Percentiles rank a stretch among this genome's conserved stretches.
Evolutionary conservation across 2,329 filamentous ascomycete genomes (phyloP).

Genomic region (Aspergillus quadricinctus): DNA sequence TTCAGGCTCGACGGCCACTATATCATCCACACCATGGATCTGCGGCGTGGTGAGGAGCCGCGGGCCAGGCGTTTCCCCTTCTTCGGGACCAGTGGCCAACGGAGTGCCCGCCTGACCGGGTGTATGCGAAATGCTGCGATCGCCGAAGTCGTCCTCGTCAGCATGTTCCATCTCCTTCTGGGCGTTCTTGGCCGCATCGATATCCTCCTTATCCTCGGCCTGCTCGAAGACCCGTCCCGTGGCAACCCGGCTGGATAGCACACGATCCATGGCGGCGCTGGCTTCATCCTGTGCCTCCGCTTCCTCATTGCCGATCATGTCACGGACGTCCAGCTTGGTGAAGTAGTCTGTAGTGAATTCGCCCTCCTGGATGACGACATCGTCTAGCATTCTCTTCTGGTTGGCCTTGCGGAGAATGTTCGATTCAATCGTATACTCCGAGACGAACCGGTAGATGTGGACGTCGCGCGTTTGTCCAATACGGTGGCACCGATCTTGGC

Average conservation of each 20-base stretch:
- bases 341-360: conserved; percentile 98
- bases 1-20: conserved; percentile 39
- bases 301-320: conserved; percentile 59
- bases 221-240: conserved; percentile 72
- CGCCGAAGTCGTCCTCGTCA: conserved; percentile 80
- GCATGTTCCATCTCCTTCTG: conserved; percentile 82
- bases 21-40: conserved; percentile 20
- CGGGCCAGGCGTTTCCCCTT: conserved; percentile 18
- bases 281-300: conserved; percentile 64
- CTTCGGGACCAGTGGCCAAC: conserved; percentile 34
- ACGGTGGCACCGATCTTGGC: conserved; percentile 92
- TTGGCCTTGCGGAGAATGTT: conserved; percentile 96
- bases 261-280: conserved; percentile 77
- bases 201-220: conserved; percentile 89
- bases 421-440: conserved; percentile 92
- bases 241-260: conserved; percentile 63
- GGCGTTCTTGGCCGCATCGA: conserved; percentile 78
- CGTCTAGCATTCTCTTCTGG: conserved; percentile 95
- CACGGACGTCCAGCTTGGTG: conserved; percentile 67
- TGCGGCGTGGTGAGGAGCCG: conserved; percentile 12
- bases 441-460: conserved; percentile 92
- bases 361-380: conserved; percentile 96
- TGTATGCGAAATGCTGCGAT: conserved; percentile 46
- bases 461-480: conserved; percentile 97
- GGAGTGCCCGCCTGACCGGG: conserved; percentile 31